Conservation (phyloP, 2,329 filamentous ascomycete species). For the Camillea tinctor region DNA sequence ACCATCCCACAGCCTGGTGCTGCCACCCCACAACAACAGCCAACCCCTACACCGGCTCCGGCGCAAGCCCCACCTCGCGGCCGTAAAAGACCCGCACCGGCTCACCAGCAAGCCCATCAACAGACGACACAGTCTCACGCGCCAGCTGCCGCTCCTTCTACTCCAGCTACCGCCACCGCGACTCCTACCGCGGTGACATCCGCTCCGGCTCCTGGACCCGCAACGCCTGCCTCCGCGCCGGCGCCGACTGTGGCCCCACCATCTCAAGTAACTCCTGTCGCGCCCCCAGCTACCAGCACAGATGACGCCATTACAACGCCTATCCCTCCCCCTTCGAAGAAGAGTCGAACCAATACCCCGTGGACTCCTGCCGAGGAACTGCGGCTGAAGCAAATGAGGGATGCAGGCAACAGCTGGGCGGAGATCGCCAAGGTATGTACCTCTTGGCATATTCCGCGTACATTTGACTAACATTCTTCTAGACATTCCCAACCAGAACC, state of each 20-base stretch:
- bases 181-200: constrained; percentile 37
- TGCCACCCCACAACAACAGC: constrained; percentile 34
- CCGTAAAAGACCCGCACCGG: constrained; percentile 33
- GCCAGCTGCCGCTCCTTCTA: constrained; percentile 27
- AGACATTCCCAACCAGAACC: constrained; percentile 90
- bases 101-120: constrained; percentile 20
- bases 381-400: constrained; percentile 88
- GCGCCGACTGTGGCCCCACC: constrained; percentile 38
- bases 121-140: constrained; percentile 14
- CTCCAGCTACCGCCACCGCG: constrained; percentile 25
- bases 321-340: constrained; percentile 68
- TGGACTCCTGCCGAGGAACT: constrained; percentile 96
- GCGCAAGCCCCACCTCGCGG: constrained; percentile 35
- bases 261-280: constrained; percentile 32
- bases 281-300: constrained; percentile 28
- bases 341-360: constrained; percentile 96
- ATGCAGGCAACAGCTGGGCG: constrained; percentile 91
- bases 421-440: constrained; percentile 86
- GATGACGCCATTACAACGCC: constrained; percentile 35
- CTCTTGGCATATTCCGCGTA: neutral
- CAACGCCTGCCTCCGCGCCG: constrained; percentile 38
- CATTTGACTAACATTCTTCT: constrained; percentile 9
- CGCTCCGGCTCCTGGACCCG: constrained; percentile 27
- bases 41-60: constrained; percentile 34
- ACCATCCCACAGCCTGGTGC: constrained; percentile 32